phyloP scores from a whole-genome alignment of 495 filamentous ascomycete genomes.

The Aspergillus conjunctus region DNA sequence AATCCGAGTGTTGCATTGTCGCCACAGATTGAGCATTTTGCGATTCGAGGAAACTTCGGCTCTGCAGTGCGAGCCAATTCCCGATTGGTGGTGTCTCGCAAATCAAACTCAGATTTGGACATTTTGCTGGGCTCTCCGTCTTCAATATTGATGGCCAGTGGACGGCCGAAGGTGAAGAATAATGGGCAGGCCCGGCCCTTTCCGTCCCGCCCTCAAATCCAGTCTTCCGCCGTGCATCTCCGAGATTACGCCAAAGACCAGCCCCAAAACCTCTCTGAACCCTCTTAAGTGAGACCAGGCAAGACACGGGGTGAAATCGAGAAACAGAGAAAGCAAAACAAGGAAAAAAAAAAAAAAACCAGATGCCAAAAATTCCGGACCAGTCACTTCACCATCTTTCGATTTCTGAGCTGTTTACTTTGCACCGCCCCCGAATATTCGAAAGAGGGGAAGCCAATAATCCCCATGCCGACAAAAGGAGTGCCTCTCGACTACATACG shows the following conservation, averaged over 20 bases:
- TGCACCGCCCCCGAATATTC: neutral
- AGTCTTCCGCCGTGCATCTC: slow-evolving; percentile 18
- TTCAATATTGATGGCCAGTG: slow-evolving; percentile 13
- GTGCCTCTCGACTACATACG: neutral
- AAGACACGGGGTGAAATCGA: too few relatives aligned
- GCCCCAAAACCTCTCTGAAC: neutral
- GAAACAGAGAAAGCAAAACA: neutral
- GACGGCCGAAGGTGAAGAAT: slow-evolving; percentile 6
- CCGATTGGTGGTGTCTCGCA: slow-evolving; percentile 15
- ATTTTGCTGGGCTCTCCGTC: slow-evolving; percentile 12
- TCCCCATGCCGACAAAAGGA: neutral
- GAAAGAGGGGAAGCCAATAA: neutral
- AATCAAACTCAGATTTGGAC: slow-evolving; percentile 14
- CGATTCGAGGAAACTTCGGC: slow-evolving; percentile 12
- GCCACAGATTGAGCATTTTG: slow-evolving; percentile 1
- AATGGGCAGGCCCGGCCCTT: slow-evolving; percentile 47
- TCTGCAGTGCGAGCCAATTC: slow-evolving; percentile 10
- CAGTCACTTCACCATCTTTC: neutral
- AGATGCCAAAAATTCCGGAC: neutral
- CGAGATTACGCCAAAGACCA: slow-evolving; percentile 2
- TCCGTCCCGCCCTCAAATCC: slow-evolving; percentile 42
- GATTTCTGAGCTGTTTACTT: neutral
- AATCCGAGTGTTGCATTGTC: slow-evolving; percentile 4
- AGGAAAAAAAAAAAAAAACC: slow-evolving; percentile 15
- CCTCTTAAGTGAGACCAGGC: neutral